Base-by-base conservation (phyloP, 768 basidiomycete species). In the Clitopilus passeckerianus region DNA sequence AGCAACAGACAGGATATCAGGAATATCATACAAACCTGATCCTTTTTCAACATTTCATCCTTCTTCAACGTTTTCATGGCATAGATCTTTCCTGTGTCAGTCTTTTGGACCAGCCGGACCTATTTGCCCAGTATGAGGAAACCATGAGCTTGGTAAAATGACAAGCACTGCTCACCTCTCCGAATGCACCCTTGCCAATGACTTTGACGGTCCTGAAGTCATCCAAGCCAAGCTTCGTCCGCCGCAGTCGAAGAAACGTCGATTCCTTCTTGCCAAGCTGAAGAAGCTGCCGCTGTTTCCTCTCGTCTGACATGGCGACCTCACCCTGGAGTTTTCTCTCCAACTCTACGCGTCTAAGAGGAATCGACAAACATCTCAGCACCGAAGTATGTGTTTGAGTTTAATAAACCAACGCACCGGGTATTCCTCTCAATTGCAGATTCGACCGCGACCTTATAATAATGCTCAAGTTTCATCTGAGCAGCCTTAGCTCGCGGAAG, bases 21-120 rank as follows among this genome's bases (percentile, higher is more conserved):
- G 58, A 52, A 33, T 22, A 22, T 20, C 34, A 57, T 15, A 63
- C 84, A 53, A 60, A 91, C 95, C 80, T 99, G 96, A 69, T 99
- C 97, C 72, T 97, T 97, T 75, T 98, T 96, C 73, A 99, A 84
- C 97, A 98, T 99, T 72, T 98, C 97, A 54, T 90, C 90, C 78
- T 99, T 99, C 75, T 90, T 88, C 70, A 98, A 75, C 22, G 93
- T 92, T 76, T 98, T 98, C 96, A 99, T 97, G 16, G 97, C 97
- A 72, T 98, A 99, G 58, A 98, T 97, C 77, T 94, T 97, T 34
- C 95, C 94, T 6, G 95, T 98, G 69, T 99, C 97, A 15, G 81
- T 84, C 74, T 99, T 99, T 70, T 99, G 96, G 30, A 97, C 95
- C 33, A 99, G 80, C 46, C 97, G 85, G 55, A 99, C 95, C 81